Base-by-base conservation (phyloP, 345 rosid species). In the Euphorbia peplus region DNA sequence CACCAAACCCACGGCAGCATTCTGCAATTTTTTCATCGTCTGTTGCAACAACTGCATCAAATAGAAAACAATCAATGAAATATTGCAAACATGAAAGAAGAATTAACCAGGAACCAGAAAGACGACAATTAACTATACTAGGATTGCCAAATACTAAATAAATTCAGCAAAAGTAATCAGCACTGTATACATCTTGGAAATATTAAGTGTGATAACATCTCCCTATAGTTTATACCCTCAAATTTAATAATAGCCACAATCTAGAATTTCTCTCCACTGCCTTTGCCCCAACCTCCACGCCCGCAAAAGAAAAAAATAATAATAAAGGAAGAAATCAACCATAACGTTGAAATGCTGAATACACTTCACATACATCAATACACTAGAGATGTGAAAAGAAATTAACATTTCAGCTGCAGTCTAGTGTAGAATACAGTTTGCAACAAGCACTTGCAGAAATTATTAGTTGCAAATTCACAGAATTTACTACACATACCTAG, bases 1-100 rank as follows among this genome's bases (percentile, higher is more conserved):
- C 96, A 10, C 95, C 99, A 82, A 95, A 88, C 56, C 90, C 87
- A 73, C 92, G 90, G 81, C 99, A 95, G 26, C 99, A 95, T 64
- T 88, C 93, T 15, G 96, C 98, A 6, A 95, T 90, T 81, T 80
- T 83, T 66, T 88, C 90, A 64, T 95, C 96, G 83, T 95, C 99
- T 2, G 97, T 95, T 10, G 97, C 98, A 71, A 91, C 97, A 85
- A 95, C 98, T 91, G 79, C 60, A 74, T 44, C 41, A 72, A n/a
- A 46, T 8, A 78, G 28, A 4, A 37, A 59, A 12, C 1, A 28
- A 56, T 35, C 30, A 59, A 73, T 25, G 69, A 62, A 56, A 52
- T 30, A 46, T 7, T 14, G 37, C 4, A 64, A 8, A 47, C 35
- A 48, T 28, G 18, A 59, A 19, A 64, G 0, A 50, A 11, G 19